Conservation (phyloP, 2,329 filamentous ascomycete species). For the Diaporthe australafricana region DNA sequence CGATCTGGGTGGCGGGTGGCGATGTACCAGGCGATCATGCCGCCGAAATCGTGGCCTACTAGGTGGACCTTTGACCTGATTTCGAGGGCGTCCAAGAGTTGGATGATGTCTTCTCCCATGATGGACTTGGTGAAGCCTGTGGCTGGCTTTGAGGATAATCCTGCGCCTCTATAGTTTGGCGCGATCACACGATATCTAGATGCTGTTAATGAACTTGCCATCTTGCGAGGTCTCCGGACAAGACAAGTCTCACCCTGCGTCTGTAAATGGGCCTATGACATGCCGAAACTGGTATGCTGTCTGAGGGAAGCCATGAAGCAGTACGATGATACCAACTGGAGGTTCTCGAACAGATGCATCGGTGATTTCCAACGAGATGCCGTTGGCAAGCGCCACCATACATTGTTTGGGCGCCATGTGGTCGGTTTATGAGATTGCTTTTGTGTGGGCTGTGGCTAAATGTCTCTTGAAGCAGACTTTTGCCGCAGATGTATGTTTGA, state of each 20-base stretch:
- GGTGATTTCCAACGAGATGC: not conserved
- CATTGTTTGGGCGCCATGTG: not conserved
- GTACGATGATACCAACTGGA: slow-evolving; percentile 50
- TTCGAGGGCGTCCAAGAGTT: slow-evolving; percentile 45
- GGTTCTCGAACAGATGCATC: not conserved
- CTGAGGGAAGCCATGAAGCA: slow-evolving; percentile 61
- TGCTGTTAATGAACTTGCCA: too few relatives aligned
- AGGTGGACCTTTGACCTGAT: slow-evolving; percentile 54
- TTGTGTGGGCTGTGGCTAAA: too few relatives aligned
- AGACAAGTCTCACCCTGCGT: slow-evolving; percentile 45
- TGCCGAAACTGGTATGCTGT: slow-evolving; percentile 58
- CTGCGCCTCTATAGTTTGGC: slow-evolving; percentile 55
- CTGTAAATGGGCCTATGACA: slow-evolving; percentile 49
- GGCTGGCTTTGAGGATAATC: slow-evolving; percentile 49
- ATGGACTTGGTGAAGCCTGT: slow-evolving; percentile 53
- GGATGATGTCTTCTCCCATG: slow-evolving; percentile 53
- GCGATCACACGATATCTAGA: slow-evolving; percentile 48
- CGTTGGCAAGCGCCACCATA: not conserved
- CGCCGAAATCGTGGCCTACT: slow-evolving; percentile 60
- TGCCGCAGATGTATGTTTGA: not conserved
- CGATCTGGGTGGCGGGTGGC: slow-evolving; percentile 49
- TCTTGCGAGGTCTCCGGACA: accelerated
- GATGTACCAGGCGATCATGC: slow-evolving; percentile 56
- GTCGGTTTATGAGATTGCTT: too few relatives aligned
- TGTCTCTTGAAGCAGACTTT: too few relatives aligned